Percentiles rank a stretch among this genome's conserved stretches.
These are phyloP conservation scores for Meyerozyma athensensis DNA, from an alignment of 1,139 yeast genomes.

Conservation along the genomic window DNA sequence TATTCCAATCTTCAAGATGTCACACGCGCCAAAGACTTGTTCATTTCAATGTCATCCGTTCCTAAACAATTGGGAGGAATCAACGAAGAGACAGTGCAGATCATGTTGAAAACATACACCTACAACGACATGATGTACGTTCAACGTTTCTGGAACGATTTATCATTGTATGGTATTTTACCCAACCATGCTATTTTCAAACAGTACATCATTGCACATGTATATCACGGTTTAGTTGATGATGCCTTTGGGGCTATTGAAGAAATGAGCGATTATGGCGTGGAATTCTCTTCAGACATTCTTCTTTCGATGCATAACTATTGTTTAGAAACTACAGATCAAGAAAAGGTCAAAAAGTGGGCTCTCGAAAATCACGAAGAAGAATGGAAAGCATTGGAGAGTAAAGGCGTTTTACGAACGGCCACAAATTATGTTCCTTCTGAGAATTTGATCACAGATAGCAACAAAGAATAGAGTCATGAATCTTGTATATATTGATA, in stretches of 20 bases:
- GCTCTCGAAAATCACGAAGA: conserved; percentile 40
- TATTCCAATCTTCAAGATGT: conserved; percentile 61
- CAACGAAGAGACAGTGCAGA: conserved; percentile 65
- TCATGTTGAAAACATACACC: conserved; percentile 67
- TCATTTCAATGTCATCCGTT: conserved; percentile 52
- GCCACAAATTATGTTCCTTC: conserved; percentile 33
- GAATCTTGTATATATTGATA: conserved; percentile 4
- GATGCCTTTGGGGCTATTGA: conserved; percentile 54
- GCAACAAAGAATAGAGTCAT: conserved; percentile 3
- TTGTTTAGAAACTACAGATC: conserved; percentile 48
- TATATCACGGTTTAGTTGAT: conserved; percentile 59
- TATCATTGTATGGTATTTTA: conserved; percentile 48
- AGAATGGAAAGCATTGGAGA: conserved; percentile 44
- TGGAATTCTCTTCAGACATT: conserved; percentile 46
- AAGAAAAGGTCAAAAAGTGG: conserved; percentile 48
- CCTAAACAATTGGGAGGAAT: conserved; percentile 48
- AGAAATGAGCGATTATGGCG: conserved; percentile 49
- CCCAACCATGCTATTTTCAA: conserved; percentile 55
- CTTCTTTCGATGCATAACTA: conserved; percentile 57
- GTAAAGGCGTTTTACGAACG: conserved; percentile 34
- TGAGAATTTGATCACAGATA: conserved; percentile 14
- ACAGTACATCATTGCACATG: conserved; percentile 69
- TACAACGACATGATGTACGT: conserved; percentile 57
- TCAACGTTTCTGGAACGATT: conserved; percentile 57
- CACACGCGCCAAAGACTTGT: conserved; percentile 56